A percentile compares a stretch with the other conserved stretches of the same genome.
phyloP scores from a whole-genome alignment of 306 rosid species.

The Trichosanthes truncata region DNA sequence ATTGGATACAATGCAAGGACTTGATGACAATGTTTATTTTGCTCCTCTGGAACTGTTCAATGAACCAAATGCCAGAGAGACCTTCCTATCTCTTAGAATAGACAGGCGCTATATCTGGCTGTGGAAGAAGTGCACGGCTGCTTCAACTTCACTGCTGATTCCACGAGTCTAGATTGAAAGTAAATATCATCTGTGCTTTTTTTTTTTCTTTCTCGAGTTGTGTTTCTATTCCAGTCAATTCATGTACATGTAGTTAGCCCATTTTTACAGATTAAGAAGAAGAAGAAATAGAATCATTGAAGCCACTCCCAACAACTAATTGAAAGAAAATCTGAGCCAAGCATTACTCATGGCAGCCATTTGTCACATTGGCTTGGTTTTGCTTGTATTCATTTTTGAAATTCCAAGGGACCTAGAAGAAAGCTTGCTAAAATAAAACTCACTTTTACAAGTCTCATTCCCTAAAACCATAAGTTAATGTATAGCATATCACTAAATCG shows the following conservation, averaged over 20 bases:
- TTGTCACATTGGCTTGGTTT: neutral
- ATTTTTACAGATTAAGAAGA: neutral
- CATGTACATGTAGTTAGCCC: neutral
- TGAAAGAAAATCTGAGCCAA: neutral
- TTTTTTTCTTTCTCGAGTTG: neutral
- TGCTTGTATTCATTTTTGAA: neutral
- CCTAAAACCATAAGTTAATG: neutral
- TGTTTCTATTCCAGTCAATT: neutral
- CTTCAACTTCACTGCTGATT: conserved; percentile 19
- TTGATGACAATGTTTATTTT: conserved; percentile 49
- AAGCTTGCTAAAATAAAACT: neutral
- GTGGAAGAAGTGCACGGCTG: too few relatives aligned
- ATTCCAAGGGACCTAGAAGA: neutral
- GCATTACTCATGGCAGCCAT: neutral
- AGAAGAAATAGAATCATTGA: neutral
- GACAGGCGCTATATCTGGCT: conserved; percentile 61
- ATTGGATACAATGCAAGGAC: conserved; percentile 49
- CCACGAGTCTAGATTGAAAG: neutral
- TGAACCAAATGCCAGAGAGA: conserved; percentile 54
- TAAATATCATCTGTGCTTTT: neutral
- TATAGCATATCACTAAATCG: neutral
- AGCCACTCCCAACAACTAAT: neutral
- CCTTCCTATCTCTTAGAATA: conserved; percentile 53
- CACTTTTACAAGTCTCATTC: neutral
- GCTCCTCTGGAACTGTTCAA: conserved; percentile 61